Percentiles rank a stretch among this genome's conserved stretches.
phyloP scores from a whole-genome alignment of 139 green algal species.

The Picochlorum sp. region DNA sequence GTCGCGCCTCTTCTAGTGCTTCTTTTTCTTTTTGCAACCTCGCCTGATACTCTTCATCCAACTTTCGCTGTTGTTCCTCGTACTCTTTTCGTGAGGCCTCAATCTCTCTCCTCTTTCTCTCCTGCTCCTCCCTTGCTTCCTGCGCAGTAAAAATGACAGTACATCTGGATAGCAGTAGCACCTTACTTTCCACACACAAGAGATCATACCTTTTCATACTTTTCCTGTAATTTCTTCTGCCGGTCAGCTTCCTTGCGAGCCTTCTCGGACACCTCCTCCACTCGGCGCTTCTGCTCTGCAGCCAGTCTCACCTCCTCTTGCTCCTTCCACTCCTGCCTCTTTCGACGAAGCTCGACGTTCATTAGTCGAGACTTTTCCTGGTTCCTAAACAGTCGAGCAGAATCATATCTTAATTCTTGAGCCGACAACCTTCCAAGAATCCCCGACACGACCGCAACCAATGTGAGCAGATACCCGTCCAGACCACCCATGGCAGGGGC shows the following conservation, averaged over 20 bases:
- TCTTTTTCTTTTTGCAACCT: conserved; percentile 17
- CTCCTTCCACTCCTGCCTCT: conserved; percentile 8
- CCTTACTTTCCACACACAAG: neutral
- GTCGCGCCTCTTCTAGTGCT: conserved; percentile 1
- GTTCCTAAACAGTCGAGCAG: conserved; percentile 18
- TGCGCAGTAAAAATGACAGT: neutral
- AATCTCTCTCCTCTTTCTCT: conserved; percentile 2
- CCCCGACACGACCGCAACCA: conserved; percentile 15
- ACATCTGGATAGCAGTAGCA: neutral
- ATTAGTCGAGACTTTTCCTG: conserved; percentile 17
- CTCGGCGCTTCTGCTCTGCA: conserved; percentile 12
- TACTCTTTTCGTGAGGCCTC: conserved; percentile 18
- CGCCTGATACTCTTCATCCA: conserved; percentile 24
- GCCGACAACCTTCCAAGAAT: conserved; percentile 14
- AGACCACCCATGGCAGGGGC: neutral
- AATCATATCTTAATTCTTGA: conserved; percentile 23
- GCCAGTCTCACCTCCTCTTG: conserved; percentile 14
- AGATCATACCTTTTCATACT: conserved; percentile 3
- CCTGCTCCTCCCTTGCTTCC: conserved; percentile 14
- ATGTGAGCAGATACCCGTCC: conserved; percentile 12
- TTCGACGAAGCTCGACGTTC: conserved; percentile 14
- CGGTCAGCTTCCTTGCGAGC: conserved; percentile 9
- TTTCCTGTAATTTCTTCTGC: conserved; percentile 14
- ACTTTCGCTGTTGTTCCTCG: conserved; percentile 18
- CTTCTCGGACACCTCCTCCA: conserved; percentile 19